Evolutionary conservation across 2,329 filamentous ascomycete species (phyloP).

Genomic region (Trichoderma aggressivum): DNA sequence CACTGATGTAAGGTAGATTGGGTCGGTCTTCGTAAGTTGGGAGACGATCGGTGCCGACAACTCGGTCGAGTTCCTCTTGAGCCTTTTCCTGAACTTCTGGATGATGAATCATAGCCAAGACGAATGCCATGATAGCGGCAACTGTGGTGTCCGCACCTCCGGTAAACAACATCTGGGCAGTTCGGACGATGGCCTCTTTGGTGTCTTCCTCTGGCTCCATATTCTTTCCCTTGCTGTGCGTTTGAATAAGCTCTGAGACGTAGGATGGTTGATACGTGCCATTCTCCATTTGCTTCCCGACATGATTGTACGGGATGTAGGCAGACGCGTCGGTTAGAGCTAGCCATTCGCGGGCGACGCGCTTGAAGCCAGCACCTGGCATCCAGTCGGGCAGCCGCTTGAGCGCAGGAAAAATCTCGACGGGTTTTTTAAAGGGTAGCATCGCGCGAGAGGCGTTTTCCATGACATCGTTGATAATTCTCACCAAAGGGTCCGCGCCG

Average conservation of each 20-base stretch:
- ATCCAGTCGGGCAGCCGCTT: not conserved
- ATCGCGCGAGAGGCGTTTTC: not conserved
- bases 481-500: not conserved
- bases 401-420: not conserved
- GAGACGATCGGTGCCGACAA: not conserved
- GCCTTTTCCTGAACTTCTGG: not conserved
- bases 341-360: not conserved
- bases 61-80: not conserved
- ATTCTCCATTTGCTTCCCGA: not conserved
- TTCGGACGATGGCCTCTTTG: not conserved
- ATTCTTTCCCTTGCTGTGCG: not conserved
- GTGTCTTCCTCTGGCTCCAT: not conserved
- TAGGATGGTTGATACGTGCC: not conserved
- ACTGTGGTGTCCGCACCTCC: not conserved
- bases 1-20: constrained; percentile 23
- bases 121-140: not conserved
- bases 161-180: not conserved
- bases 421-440: not conserved
- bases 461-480: not conserved
- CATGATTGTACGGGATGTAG: not conserved
- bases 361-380: not conserved
- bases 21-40: not conserved
- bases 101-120: not conserved
- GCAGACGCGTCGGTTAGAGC: not conserved
- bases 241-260: not conserved